Base-by-base conservation (phyloP, 768 basidiomycete species). In the Hydnomerulius pinastri region DNA sequence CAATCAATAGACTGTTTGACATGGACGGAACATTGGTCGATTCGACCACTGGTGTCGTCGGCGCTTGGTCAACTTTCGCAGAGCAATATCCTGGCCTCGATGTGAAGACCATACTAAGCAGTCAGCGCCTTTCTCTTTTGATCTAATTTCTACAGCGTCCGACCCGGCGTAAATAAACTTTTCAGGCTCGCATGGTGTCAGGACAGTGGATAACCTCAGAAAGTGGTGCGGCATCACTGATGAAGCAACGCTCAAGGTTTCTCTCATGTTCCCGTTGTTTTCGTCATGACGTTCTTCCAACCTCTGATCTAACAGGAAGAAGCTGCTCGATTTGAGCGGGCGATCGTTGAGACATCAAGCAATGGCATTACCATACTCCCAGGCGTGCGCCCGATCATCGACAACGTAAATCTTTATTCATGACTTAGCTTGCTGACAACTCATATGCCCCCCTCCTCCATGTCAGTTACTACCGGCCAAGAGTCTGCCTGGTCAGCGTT, bases 21-120 rank as follows among this genome's bases (percentile, higher is more conserved):
- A 90, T 90, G 88, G 88, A 90, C 64, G 87, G 87, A 48, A 92
- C 88, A 28, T 74, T 90, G 43, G 77, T 89, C 56, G 88, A 94
- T 64, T 92, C 90, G 17, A 92, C 88, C 9, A 80, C 82, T 25
- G 91, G 89, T 36, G 90, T 95, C 27, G 71, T 81, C 23, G 89
- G 86, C 23, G 90, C 91, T 29, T 95, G 93, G 93, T 73, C 85
- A 46, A 70, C 74, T n/a, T 93, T 92, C 69, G 78, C 78, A 42
- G 64, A 82, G 61, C 77, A 79, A 50, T 93, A 94, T 65, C 83
- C 85, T 4, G 66, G 64, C 27, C 79, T 89, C 51, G 79, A 88
- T 63, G 75, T 87, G 15, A 59, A 78, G 24, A 63, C 77, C 48
- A 87, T 83, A 51, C 69, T 90, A 33, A 82, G 78, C 62, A 82